Evolutionary conservation across 2,329 filamentous ascomycete genomes (phyloP).

Genomic region (Microsporum audouinii): DNA sequence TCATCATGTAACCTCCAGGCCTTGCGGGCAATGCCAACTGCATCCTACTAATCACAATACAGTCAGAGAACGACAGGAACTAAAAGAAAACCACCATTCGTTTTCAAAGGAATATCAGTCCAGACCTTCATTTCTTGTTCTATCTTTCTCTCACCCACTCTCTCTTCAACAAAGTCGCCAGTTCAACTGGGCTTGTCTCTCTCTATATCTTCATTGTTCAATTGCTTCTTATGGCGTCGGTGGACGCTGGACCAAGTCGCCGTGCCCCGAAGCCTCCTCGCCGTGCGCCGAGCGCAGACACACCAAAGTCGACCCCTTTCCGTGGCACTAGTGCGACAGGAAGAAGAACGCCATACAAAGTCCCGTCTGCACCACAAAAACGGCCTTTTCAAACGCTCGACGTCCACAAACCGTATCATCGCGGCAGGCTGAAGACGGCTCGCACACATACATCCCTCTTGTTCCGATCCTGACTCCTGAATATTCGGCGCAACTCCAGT

Average conservation of each 20-base stretch:
- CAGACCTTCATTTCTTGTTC: background rate
- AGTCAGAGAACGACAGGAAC: background rate
- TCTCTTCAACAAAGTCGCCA: background rate
- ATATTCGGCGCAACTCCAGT: constrained; percentile 8
- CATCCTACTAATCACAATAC: background rate
- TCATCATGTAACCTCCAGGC: background rate
- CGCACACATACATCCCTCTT: constrained; percentile 17
- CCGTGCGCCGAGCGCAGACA: constrained; percentile 11
- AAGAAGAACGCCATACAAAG: background rate
- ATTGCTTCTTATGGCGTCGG: background rate
- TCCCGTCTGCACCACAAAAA: constrained; percentile 19
- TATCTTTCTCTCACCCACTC: background rate
- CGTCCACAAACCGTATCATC: constrained; percentile 24
- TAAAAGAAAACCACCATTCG: background rate
- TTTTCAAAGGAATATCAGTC: background rate
- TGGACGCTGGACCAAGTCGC: background rate
- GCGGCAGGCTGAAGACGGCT: constrained; percentile 29
- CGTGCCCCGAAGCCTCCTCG: constrained; percentile 6
- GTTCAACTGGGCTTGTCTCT: background rate
- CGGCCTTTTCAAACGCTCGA: constrained; percentile 18
- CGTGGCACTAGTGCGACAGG: constrained; percentile 4
- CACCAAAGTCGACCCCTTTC: constrained; percentile 2
- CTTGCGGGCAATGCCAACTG: background rate
- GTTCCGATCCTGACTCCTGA: constrained; percentile 9
- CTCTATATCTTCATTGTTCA: background rate